Evolutionary conservation across 306 rosid species (phyloP), one percentile per base, ranked within the genome.

Genomic region (Cyclanthera cordifolia): DNA sequence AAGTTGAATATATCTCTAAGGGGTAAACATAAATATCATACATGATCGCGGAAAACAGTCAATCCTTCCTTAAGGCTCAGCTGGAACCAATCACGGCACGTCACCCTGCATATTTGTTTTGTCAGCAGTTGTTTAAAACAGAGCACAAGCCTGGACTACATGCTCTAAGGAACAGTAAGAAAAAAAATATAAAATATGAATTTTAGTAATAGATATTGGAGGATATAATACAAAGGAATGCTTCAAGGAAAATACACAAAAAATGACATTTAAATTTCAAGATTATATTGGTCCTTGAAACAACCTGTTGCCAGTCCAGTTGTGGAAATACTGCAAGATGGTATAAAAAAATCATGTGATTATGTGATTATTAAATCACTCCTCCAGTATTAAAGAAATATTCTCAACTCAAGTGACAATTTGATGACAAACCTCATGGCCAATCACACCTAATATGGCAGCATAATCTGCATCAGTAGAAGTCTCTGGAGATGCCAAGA

Each of bases 41-140:
- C 99, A 91, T 94, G 99, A 79, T 94, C 99, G 57, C 99, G 95
- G 61, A 94, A 94, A 71, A 94, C 97, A 15, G 99, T 94, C 55
- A 94, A 89, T 75, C 99, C 99, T 79, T 94, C 99, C 91, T 94
- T 94, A 70, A 90, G 81, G 79, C 99, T 94, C 45, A 94, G 95
- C 87, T 94, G 99, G 89, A 94, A 94, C 99, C 99, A 94, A 75
- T 94, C 99, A 4, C 99, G 99, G 45, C 99, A 94, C 37, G 99
- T 94, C 74, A 94, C 99, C 82, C 99, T 93, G 84, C 76, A 78
- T 78, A 53, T 53, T 23, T 53, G 51, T 72, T 68, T 72, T 69
- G 69, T 39, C 79, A 79, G 23, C 17, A 55, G 73, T 55, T 73
- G 55, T 76, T 76, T 28, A 79, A 49, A 34, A 34, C 66, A 16